Conservation (phyloP, 495 filamentous ascomycete genomes). For the Neurospora intermedia region DNA sequence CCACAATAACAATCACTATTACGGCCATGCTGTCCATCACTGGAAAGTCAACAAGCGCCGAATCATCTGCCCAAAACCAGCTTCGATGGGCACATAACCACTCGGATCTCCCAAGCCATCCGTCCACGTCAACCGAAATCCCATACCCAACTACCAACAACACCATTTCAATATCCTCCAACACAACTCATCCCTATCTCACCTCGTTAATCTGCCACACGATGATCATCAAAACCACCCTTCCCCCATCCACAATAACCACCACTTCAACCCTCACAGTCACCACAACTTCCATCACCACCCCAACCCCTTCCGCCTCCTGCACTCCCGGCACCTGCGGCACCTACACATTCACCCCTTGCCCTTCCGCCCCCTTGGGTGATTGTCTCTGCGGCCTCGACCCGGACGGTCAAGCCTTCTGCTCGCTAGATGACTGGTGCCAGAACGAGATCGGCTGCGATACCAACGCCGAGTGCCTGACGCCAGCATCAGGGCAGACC, state of each 20-base stretch:
- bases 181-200: neutral
- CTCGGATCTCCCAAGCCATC: neutral
- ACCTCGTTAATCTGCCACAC: neutral
- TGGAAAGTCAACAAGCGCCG: neutral
- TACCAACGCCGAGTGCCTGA: neutral
- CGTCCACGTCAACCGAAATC: neutral
- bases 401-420: neutral
- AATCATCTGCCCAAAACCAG: neutral
- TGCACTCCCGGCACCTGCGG: neutral
- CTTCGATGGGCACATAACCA: neutral
- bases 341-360: neutral
- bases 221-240: neutral
- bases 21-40: neutral
- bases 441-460: neutral
- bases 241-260: neutral
- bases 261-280: neutral
- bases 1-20: neutral
- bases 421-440: neutral
- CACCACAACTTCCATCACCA: neutral
- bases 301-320: neutral
- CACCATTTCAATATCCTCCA: neutral
- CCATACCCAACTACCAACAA: neutral
- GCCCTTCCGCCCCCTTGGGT: neutral
- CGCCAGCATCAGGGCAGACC: neutral
- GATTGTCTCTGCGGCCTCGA: constrained; percentile 1